Conservation (phyloP, 108 stramenopile genomes). For the Epipyxis sp. region DNA sequence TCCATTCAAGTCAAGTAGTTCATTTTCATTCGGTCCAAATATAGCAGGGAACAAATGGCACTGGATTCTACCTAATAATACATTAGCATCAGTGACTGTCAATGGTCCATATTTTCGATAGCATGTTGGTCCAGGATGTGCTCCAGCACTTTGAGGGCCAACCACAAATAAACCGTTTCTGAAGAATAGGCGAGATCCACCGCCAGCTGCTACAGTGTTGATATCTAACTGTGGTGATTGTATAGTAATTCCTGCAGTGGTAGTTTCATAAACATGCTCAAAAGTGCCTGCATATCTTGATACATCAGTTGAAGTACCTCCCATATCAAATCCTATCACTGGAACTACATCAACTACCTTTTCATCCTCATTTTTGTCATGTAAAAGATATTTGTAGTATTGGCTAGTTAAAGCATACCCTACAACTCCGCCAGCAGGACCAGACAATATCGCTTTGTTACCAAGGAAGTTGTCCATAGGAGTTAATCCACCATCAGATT, state of each 20-base stretch:
- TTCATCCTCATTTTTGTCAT: neutral
- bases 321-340: slow-evolving; percentile 99
- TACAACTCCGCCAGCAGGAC: slow-evolving; percentile 66
- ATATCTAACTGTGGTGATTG: slow-evolving; percentile 96
- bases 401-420: slow-evolving; percentile 95
- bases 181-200: slow-evolving; percentile 79
- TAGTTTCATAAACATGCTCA: slow-evolving; percentile 93
- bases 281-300: slow-evolving; percentile 75
- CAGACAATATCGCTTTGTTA: slow-evolving; percentile 82
- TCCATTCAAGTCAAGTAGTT: slow-evolving; percentile 83
- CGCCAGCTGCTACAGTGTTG: slow-evolving; percentile 92
- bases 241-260: slow-evolving; percentile 83
- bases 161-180: slow-evolving; percentile 84
- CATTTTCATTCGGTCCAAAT: slow-evolving; percentile 92
- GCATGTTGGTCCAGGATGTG: slow-evolving; percentile 96
- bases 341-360: slow-evolving; percentile 47
- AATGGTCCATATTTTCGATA: slow-evolving; percentile 84
- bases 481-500: slow-evolving; percentile 93
- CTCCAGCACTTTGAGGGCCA: slow-evolving; percentile 90
- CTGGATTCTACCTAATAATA: slow-evolving; percentile 84
- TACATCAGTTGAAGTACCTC: slow-evolving; percentile 93
- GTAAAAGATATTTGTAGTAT: no score
- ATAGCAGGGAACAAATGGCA: slow-evolving; percentile 88
- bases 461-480: slow-evolving; percentile 86
- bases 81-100: slow-evolving; percentile 98